Base-by-base conservation (phyloP, 768 basidiomycete species). In the Goffeauzyma gilvescens region DNA sequence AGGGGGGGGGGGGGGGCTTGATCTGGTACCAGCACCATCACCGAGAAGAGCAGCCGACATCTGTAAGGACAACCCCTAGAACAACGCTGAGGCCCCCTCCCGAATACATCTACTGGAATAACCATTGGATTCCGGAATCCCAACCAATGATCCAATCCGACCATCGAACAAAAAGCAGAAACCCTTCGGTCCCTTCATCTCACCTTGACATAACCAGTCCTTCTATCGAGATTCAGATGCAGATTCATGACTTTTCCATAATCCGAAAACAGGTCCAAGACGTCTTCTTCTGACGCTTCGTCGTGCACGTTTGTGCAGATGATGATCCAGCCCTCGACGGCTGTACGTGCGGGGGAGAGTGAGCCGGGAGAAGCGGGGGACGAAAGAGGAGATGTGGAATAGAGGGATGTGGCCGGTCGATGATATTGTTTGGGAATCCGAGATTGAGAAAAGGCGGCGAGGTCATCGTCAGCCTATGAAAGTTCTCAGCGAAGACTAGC, bases 131-230 rank as follows among this genome's bases (percentile, higher is more conserved):
- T 4, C 13, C 38, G 20, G 32, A 38, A 18, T 10, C 32, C 25
- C 26, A 21, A 14, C 13, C 14, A 31, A 5, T 8, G 10, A 5
- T 1, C 10, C 6, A 7, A 12, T 9, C 7, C 22, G 32, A 17
- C 26, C 5, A 39, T 9, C 17, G 15, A 25, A 33, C n/a, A n/a
- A n/a, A n/a, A n/a, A n/a, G n/a, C n/a, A n/a, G n/a, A n/a, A n/a
- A n/a, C n/a, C n/a, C 7, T n/a, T n/a, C n/a, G n/a, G n/a, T n/a
- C n/a, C n/a, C n/a, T n/a, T n/a, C n/a, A n/a, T n/a, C 66, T 44
- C 49, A 85, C 90, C 77, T 96, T 98, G 58, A 96, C 90, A 66
- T 93, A 98, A 60, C 93, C 93, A 4, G 93, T 96, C 52, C 90
- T 73, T 41, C 93, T 75, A 67, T 98, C 93, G 43, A 98, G 71